Base-by-base conservation (phyloP, 1,139 yeast genomes). In the Petasospora rhodanensis region DNA sequence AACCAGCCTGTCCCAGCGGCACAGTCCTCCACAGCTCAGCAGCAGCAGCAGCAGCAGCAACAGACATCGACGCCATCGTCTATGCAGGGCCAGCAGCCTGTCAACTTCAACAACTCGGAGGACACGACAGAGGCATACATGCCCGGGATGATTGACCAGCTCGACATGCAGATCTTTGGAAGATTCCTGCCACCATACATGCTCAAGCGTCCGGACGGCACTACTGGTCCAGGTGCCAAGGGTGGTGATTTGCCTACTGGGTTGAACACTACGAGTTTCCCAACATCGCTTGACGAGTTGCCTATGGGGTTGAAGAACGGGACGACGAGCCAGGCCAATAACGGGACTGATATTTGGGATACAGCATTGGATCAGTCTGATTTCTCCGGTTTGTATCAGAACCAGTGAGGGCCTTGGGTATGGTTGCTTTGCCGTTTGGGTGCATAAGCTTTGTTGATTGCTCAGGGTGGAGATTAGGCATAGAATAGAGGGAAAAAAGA, bases 111-210 rank as follows among this genome's bases (percentile, higher is more conserved):
- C 22, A 2, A 17, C 22, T 23, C 24, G n/a, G 30, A 29, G 5
- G 29, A 22, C 13, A 24, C 25, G 29, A 32, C 24, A 9, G 36
- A 27, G 8, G 12, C 26, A 4, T 40, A 40, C 19, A 37, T 37
- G 41, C 47, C 43, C 10, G 43, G 43, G 14, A 40, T 40, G 43
- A 40, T 85, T 67, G 95, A 86, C 56, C 82, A 80, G 47, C 62
- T 86, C 30, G 96, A 86, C 55, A 76, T 86, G 45, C 93, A 84
- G 52, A 71, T 86, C 12, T 85, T 86, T 62, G 96, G 95, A 1
- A 66, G 84, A 34, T 40, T 40, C 37, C 56, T 85, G 34, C 95
- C 95, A 4, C 93, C 94, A 2, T 84, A 83, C 51, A 83, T 83
- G 93, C 57, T 75, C 40, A 70, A 68, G 38, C 57, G 58, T 34